A percentile compares a stretch with the other conserved stretches of the same genome.
Evolutionary conservation across 306 rosid species (phyloP).

Genomic region (Castanopsis chinensis): DNA sequence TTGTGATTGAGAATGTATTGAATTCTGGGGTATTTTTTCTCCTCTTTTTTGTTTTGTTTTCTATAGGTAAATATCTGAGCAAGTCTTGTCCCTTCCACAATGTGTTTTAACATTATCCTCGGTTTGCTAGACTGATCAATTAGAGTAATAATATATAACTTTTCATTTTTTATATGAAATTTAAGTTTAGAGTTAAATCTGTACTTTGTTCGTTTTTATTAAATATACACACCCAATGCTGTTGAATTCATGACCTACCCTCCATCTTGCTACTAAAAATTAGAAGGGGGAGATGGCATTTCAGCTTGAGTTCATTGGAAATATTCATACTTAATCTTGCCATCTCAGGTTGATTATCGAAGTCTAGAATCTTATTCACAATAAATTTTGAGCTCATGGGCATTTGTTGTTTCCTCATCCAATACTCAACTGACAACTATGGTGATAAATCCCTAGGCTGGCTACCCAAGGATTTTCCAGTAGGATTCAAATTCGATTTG

Average conservation of each 20-base stretch:
- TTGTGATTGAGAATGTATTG: background rate
- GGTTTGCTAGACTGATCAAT: background rate
- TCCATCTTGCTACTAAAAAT: too few relatives aligned
- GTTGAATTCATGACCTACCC: too few relatives aligned
- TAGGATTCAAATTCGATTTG: background rate
- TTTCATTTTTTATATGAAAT: too few relatives aligned
- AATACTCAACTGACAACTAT: background rate
- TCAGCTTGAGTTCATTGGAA: too few relatives aligned
- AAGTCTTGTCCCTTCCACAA: background rate
- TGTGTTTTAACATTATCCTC: background rate
- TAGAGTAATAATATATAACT: too few relatives aligned
- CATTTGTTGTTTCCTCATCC: background rate
- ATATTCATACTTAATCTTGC: background rate
- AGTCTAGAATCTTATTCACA: background rate
- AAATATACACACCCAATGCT: too few relatives aligned
- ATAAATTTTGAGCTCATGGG: background rate
- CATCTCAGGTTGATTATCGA: background rate
- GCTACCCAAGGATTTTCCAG: background rate
- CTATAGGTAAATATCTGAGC: background rate
- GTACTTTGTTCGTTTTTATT: too few relatives aligned
- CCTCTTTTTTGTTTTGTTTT: too few relatives aligned
- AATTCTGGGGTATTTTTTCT: background rate
- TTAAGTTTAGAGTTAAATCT: too few relatives aligned
- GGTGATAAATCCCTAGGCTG: background rate
- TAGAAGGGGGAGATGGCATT: too few relatives aligned